These are phyloP conservation scores for Tagetes erecta DNA, from an alignment of 129 eudicot species.

Conservation along the genomic window DNA sequence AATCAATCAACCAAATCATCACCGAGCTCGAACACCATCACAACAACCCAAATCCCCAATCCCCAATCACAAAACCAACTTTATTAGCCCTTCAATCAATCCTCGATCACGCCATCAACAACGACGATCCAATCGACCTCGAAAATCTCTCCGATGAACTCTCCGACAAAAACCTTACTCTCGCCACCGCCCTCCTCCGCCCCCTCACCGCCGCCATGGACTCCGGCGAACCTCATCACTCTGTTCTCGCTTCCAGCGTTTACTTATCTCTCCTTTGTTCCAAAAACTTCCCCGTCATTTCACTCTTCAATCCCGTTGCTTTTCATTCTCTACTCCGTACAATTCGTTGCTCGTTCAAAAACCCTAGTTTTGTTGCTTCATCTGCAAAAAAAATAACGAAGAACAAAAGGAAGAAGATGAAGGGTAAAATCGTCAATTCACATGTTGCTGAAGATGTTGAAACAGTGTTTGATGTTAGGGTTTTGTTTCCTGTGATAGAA, in stretches of 20 bases:
- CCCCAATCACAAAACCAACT: constrained; percentile 56
- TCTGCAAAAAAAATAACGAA: no score
- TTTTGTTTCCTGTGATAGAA: constrained; percentile 62
- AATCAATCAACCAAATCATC: constrained; percentile 50
- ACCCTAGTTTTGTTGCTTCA: constrained; percentile 16
- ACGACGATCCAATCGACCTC: constrained; percentile 47
- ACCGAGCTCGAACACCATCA: constrained; percentile 49
- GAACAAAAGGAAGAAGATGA: constrained; percentile 5
- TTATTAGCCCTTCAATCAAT: constrained; percentile 56
- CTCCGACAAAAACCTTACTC: constrained; percentile 51
- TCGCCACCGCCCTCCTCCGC: constrained; percentile 39
- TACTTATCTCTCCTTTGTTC: constrained; percentile 63
- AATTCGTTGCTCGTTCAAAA: constrained; percentile 55
- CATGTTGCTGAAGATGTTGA: constrained; percentile 27
- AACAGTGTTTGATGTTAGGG: constrained; percentile 54
- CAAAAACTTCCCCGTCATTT: constrained; percentile 71
- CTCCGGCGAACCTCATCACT: constrained; percentile 43
- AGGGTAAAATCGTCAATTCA: constrained; percentile 25
- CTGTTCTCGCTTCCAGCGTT: constrained; percentile 64
- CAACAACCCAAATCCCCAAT: constrained; percentile 27
- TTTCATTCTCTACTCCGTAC: constrained; percentile 68
- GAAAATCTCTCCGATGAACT: constrained; percentile 55
- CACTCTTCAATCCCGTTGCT: constrained; percentile 79
- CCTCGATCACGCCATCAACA: constrained; percentile 49
- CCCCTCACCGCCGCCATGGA: constrained; percentile 68